Percentiles rank a stretch among this genome's conserved stretches.
These are phyloP conservation scores for Phytophthora fragariaefolia DNA, from an alignment of 352 stramenopile genomes.

Conservation along the genomic window DNA sequence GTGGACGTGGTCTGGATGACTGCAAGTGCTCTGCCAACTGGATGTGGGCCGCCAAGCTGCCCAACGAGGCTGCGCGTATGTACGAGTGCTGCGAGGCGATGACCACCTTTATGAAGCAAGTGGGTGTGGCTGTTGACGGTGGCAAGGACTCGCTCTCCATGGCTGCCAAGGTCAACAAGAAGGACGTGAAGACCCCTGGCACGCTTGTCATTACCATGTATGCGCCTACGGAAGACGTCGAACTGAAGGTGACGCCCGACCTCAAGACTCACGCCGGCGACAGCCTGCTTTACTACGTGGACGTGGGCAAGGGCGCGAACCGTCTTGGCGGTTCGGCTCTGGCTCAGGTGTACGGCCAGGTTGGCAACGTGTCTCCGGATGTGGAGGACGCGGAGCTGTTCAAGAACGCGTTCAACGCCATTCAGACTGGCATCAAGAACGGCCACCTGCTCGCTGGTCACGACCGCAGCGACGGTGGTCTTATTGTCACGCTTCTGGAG, in stretches of 20 bases:
- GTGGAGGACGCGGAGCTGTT: conserved; percentile 94
- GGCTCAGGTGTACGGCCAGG: conserved; percentile 92
- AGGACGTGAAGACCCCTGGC: conserved; percentile 98
- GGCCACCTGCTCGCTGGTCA: conserved; percentile 95
- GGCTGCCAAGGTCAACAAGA: conserved; percentile 94
- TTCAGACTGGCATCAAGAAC: conserved; percentile 93
- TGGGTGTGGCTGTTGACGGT: conserved; percentile 98
- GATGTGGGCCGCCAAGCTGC: conserved; percentile 99
- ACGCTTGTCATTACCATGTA: conserved; percentile 98
- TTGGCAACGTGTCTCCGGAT: conserved; percentile 90
- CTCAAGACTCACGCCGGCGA: conserved; percentile 91
- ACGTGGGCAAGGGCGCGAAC: conserved; percentile 92
- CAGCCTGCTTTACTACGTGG: conserved; percentile 94
- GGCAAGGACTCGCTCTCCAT: conserved; percentile 99
- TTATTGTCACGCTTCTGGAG: conserved; percentile 96
- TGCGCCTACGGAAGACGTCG: conserved; percentile 96
- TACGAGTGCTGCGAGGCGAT: conserved; percentile 98
- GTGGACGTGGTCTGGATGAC: conserved; percentile 93
- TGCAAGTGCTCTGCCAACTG: conserved; percentile 99
- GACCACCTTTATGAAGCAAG: conserved; percentile 93
- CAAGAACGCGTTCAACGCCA: conserved; percentile 94
- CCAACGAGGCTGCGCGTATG: conserved; percentile 98
- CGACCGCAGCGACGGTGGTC: conserved; percentile 98
- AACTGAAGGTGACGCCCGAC: conserved; percentile 97
- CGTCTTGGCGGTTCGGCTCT: conserved; percentile 96